Conservation (phyloP, 495 filamentous ascomycete species). For the Evansstolkia leycettana region DNA sequence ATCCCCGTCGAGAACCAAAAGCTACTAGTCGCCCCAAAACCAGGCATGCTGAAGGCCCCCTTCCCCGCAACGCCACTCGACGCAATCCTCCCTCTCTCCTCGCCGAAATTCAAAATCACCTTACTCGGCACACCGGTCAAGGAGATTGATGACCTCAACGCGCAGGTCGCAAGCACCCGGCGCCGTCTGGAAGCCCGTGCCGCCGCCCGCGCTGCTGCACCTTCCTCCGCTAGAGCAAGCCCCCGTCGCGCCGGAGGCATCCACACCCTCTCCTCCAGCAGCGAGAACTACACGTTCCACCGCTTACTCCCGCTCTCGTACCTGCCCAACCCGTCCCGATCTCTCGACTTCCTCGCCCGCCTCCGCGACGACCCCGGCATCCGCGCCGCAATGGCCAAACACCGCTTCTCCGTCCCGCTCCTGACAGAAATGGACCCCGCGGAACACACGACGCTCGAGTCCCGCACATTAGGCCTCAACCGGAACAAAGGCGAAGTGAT, state of each 20-base stretch:
- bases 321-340: constrained; percentile 60
- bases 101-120: constrained; percentile 30
- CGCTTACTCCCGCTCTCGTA: constrained; percentile 62
- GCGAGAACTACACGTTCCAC: constrained; percentile 65
- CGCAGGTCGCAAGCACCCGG: constrained; percentile 24
- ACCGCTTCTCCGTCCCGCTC: constrained; percentile 75
- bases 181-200: constrained; percentile 25
- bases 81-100: constrained; percentile 32
- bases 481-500: constrained; percentile 82
- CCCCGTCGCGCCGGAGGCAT: constrained; percentile 25
- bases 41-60: constrained; percentile 54
- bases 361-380: constrained; percentile 80
- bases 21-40: constrained; percentile 56
- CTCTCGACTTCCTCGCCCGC: constrained; percentile 60
- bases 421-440: constrained; percentile 92
- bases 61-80: constrained; percentile 32
- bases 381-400: constrained; percentile 63
- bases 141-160: constrained; percentile 27
- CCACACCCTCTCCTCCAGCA: constrained; percentile 34
- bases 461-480: constrained; percentile 77
- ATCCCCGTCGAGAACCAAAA: constrained; percentile 64
- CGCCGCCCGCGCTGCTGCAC: constrained; percentile 23
- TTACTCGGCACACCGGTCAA: constrained; percentile 25
- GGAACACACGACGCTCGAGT: constrained; percentile 67
- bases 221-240: constrained; percentile 11